Base-by-base conservation (phyloP, 2,329 filamentous ascomycete genomes). In the Exophiala alcalophila region DNA sequence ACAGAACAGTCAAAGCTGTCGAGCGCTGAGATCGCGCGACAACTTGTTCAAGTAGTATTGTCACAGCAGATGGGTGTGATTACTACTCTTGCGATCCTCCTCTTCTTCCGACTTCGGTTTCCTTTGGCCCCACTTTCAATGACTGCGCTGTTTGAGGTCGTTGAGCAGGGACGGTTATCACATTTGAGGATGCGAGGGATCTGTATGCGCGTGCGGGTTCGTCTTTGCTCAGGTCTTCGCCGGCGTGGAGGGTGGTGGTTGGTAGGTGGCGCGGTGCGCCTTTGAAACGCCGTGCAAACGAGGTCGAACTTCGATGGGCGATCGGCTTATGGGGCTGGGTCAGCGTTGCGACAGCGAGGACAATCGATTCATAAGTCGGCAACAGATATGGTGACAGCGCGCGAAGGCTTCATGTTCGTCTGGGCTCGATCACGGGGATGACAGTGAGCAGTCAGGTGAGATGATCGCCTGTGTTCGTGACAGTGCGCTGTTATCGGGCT, bases 81-180 rank as follows among this genome's bases (percentile, higher is more conserved):
- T 32, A 35, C 29, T 41, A 15, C 29, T 16, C 23, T 30, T 23
- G 31, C n/a, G 24, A 18, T 42, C 24, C 46, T 38, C 44, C 40
- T 47, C 12, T 27, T 38, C 32, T 38, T 46, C 33, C 38, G 21
- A 36, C 28, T 34, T 46, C 38, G 37, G 30, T 40, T 42, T 38
- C 47, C 34, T 42, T 24, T 33, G 43, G 44, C 48, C 48, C 48
- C 48, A 50, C 48, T 50, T 44, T 41, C 40, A n/a, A n/a, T n/a
- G n/a, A n/a, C n/a, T n/a, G n/a, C n/a, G n/a, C n/a, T n/a, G n/a
- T n/a, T n/a, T n/a, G n/a, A n/a, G n/a, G n/a, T n/a, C n/a, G n/a
- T n/a, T n/a, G n/a, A n/a, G n/a, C n/a, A n/a, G n/a, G n/a, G n/a
- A n/a, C 9, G 18, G 40, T 43, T 30, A 27, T 47, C 33, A 50